Base-by-base conservation (phyloP, 345 rosid species). In the Melaleuca quinquenervia region DNA sequence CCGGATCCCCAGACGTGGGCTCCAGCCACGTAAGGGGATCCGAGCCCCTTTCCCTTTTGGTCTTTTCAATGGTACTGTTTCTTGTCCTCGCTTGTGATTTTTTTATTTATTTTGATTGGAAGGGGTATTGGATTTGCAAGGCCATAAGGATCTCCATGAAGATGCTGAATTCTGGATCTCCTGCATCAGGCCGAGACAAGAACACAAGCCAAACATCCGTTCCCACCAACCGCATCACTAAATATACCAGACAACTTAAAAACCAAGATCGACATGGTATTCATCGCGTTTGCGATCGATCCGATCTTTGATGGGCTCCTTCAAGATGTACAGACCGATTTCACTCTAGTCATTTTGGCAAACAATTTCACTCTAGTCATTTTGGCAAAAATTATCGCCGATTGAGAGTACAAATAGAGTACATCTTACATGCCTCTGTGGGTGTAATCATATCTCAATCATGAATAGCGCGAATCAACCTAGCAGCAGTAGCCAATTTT, bases 301-400 rank as follows among this genome's bases (percentile, higher is more conserved):
- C 0, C 0, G 11, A 64, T 15, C 44, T 29, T 64, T 11, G 0
- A 15, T 3, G 8, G 22, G 76, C 44, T 0, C 0, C 78, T 70
- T 70, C 5, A 48, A 36, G 24, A 36, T 7, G 5, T 36, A 24
- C 48, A 70, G 5, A 36, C 32, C 13, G 0, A 36, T 6, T 70
- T 36, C 16, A 70, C 0, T 41, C 26, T 32, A 2, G 78, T 36
- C 7, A 16, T 32, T 32, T 36, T 0, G 0, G 32, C 0, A 3
- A 32, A n/a, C n/a, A n/a, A 36, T 6, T 70, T 36, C 16, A 70
- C 0, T 41, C 26, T 32, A 2, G 78, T 36, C 7, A 16, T 32
- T 32, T 36, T 0, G 0, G 32, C 0, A 3, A 32, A 32, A 70
- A 32, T 18, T 70, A 6, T 4, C 11, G 0, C 21, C 44, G 6